phyloP scores from a whole-genome alignment of 2,329 filamentous ascomycete species.

The Trichoderma sp. region DNA sequence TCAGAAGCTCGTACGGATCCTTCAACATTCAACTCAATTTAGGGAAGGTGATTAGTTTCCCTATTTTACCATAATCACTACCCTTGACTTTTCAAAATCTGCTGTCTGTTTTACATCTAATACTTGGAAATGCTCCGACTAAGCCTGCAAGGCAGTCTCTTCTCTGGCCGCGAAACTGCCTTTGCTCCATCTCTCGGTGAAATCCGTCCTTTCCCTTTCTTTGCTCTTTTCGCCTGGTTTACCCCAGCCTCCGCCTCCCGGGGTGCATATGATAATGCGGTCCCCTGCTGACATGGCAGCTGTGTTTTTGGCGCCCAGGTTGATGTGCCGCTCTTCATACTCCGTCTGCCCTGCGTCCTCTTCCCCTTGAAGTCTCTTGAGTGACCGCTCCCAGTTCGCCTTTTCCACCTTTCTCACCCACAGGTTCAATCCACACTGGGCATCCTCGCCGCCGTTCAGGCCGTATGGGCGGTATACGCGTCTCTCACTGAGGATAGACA shows the following conservation, averaged over 20 bases:
- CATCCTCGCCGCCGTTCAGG: conserved; percentile 77
- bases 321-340: conserved; percentile 62
- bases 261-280: conserved; percentile 72
- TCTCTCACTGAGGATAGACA: conserved; percentile 72
- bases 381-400: conserved; percentile 46
- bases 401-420: conserved; percentile 76
- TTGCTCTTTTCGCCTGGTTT: conserved; percentile 54
- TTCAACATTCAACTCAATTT: not conserved
- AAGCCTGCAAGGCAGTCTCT: conserved; percentile 57
- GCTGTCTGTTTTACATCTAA: not conserved
- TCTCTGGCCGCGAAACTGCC: conserved; percentile 57
- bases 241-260: conserved; percentile 78
- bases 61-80: not conserved
- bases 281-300: conserved; percentile 74
- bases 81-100: not conserved
- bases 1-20: not conserved
- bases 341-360: conserved; percentile 37
- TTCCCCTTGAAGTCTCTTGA: conserved; percentile 38
- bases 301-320: conserved; percentile 75
- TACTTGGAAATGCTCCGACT: not conserved
- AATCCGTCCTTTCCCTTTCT: conserved; percentile 51
- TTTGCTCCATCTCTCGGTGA: conserved; percentile 50
- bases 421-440: conserved; percentile 74
- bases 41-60: not conserved
- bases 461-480: conserved; percentile 67